Percentiles rank a stretch among this genome's conserved stretches.
These are phyloP conservation scores for Ocimum tenuiflorum DNA, from an alignment of 257 asterid genomes.

Conservation along the genomic window DNA sequence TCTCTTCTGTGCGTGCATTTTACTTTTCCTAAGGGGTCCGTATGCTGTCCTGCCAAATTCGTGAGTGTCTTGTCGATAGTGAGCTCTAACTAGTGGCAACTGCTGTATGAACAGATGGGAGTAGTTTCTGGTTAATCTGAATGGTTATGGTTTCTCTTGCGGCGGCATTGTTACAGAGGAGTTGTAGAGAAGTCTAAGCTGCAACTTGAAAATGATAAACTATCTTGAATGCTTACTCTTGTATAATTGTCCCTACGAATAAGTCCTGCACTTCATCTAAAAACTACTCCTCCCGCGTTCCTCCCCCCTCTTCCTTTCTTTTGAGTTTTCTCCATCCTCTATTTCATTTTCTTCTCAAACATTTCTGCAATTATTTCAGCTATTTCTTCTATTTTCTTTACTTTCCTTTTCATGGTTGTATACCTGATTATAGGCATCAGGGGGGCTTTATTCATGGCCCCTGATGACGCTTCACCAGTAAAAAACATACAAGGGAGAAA, in stretches of 20 bases:
- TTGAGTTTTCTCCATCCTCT: background rate
- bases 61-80: too few species aligned
- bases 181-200: background rate
- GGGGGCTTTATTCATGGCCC: conserved; percentile 6
- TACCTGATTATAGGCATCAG: background rate
- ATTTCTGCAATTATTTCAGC: background rate
- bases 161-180: background rate
- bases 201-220: background rate
- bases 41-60: too few species aligned
- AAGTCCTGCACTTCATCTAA: too few species aligned
- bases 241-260: background rate
- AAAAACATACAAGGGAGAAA: background rate
- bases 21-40: too few species aligned
- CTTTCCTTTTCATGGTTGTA: background rate
- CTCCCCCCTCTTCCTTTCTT: background rate
- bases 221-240: background rate
- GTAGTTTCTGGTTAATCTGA: background rate
- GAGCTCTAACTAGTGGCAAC: background rate
- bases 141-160: background rate
- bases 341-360: background rate
- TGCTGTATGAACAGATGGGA: background rate
- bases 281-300: background rate
- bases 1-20: too few species aligned
- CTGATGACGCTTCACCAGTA: background rate
- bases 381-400: background rate